Evolutionary conservation across 2,329 filamentous ascomycete genomes (phyloP).

Genomic region (Alternaria arbusti): DNA sequence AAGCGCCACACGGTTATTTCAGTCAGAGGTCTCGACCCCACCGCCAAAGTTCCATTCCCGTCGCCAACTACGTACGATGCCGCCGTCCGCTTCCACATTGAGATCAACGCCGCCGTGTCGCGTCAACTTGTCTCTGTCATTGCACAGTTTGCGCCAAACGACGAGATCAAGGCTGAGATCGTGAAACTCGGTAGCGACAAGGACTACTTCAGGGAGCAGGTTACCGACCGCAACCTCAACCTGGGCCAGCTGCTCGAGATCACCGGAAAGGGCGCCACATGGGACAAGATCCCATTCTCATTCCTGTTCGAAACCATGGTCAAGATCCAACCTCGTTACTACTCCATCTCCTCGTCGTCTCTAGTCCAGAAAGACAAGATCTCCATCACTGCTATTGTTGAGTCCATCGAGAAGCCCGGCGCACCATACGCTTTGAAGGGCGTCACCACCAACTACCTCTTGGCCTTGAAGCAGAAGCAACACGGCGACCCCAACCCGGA

Average conservation of each 20-base stretch:
- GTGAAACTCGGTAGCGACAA: slow-evolving; percentile 88
- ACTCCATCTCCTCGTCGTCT: slow-evolving; percentile 98
- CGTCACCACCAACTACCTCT: slow-evolving; percentile 94
- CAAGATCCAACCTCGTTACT: slow-evolving; percentile 97
- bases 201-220: slow-evolving; percentile 90
- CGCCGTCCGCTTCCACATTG: slow-evolving; percentile 92
- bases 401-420: slow-evolving; percentile 78
- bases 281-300: slow-evolving; percentile 89
- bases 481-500: slow-evolving; percentile 83
- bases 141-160: slow-evolving; percentile 86
- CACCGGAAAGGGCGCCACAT: slow-evolving; percentile 75
- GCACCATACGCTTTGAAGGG: slow-evolving; percentile 83
- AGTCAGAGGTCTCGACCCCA: slow-evolving; percentile 90
- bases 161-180: slow-evolving; percentile 85
- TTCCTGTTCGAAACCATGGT: slow-evolving; percentile 90
- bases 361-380: slow-evolving; percentile 93
- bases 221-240: slow-evolving; percentile 82
- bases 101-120: slow-evolving; percentile 93
- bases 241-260: slow-evolving; percentile 82
- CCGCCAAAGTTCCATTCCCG: slow-evolving; percentile 96
- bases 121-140: slow-evolving; percentile 91
- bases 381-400: slow-evolving; percentile 92
- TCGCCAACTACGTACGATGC: slow-evolving; percentile 96
- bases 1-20: slow-evolving; percentile 84
- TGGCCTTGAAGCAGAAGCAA: slow-evolving; percentile 96